These are phyloP conservation scores for Xerocomus brunneocitrinus DNA, from an alignment of 768 basidiomycete genomes.

Conservation along the genomic window DNA sequence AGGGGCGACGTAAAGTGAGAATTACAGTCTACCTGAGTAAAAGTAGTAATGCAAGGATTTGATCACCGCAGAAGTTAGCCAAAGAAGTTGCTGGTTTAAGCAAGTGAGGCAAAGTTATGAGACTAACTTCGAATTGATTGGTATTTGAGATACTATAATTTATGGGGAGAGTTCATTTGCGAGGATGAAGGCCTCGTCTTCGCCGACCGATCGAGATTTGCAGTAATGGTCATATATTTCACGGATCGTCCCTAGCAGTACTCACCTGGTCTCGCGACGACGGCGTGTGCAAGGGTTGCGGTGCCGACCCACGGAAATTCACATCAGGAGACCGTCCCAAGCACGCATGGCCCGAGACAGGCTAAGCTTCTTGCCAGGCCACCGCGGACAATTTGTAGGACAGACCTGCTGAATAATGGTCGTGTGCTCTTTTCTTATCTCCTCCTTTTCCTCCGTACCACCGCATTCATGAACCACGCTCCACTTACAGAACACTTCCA, in stretches of 20 bases:
- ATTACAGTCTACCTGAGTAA: not conserved
- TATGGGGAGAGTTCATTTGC: conserved; percentile 16
- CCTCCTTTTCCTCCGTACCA: not conserved
- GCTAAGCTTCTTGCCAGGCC: not conserved
- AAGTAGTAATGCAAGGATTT: not conserved
- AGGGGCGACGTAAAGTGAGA: conserved; percentile 10
- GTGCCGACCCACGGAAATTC: not conserved
- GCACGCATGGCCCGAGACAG: not conserved
- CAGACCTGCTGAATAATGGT: conserved; percentile 8
- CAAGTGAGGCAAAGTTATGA: not conserved
- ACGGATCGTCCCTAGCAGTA: not conserved
- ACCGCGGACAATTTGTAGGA: not conserved
- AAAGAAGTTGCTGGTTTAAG: not conserved
- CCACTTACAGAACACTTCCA: not conserved
- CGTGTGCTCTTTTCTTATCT: conserved; percentile 18
- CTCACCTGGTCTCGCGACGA: not conserved
- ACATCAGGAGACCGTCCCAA: not conserved
- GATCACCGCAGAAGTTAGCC: not conserved
- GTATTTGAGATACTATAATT: conserved; percentile 3
- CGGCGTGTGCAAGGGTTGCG: not conserved
- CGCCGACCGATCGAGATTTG: conserved; percentile 23
- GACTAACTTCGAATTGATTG: not conserved
- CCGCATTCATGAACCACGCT: conserved; percentile 12
- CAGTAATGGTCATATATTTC: not conserved
- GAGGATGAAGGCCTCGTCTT: conserved; percentile 7